Evolutionary conservation across 106 monocot genomes (phyloP), one percentile per base, ranked within the genome.

Genomic region (Dendrobium catenatum): DNA sequence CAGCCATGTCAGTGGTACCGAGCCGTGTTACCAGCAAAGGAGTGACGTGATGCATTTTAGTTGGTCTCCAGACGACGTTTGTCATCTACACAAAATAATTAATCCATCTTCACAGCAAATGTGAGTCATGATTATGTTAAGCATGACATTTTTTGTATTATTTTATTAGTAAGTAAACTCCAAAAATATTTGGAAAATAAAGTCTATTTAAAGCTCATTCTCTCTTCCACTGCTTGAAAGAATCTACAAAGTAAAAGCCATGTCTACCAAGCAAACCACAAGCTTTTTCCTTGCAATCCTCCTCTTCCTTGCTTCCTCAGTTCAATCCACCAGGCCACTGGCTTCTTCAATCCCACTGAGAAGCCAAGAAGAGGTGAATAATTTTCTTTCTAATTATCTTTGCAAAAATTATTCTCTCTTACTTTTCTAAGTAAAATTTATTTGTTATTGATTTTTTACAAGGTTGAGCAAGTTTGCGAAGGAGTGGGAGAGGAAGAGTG

Each of bases 401-500:
- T 49, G 0, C 72, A 29, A 17, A 29, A 70, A 10, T 40, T 5
- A 33, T 6, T 22, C 6, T 66, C 5, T 66, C 5, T 66, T 66
- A 66, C 41, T 74, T 42, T 40, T 31, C 15, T 49, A 8, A 49
- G 44, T 8, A 3, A 16, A 43, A 2, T 46, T 26, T 22, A 15
- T 11, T 80, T 46, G 33, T 64, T 78, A 29, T 22, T 26, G n/a
- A 5, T 66, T 26, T 18, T 58, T 4, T 1, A 24, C 64, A 66
- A 66, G 64, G 64, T 22, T 49, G 7, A 8, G 31, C 72, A 73
- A 40, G 55, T 54, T 81, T 81, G 81, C 41, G 73, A 81, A 55
- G 73, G 73, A 73, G 13, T 81, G 51, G 81, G 26, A 64, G 81
- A 81, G 22, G 81, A 81, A 16, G 81, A 81, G 72, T 81, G 81